phyloP scores from a whole-genome alignment of 2,329 filamentous ascomycete genomes.

The Aspergillus niger region DNA sequence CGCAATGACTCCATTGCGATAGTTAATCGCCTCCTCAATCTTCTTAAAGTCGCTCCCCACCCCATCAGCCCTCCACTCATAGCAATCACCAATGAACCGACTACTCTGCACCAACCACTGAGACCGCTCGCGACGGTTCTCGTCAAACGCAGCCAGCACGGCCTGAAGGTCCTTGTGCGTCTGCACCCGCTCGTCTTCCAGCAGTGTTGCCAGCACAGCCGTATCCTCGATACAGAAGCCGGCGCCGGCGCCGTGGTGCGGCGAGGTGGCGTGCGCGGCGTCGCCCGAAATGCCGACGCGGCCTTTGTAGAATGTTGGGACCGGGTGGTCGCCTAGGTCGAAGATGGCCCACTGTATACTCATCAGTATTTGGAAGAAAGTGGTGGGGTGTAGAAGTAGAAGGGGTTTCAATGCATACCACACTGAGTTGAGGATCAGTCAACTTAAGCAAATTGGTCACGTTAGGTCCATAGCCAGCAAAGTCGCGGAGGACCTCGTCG shows the following conservation, averaged over 20 bases:
- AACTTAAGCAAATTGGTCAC: slow-evolving; percentile 29
- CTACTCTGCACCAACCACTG: slow-evolving; percentile 41
- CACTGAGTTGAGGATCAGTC: slow-evolving; percentile 31
- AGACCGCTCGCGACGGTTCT: slow-evolving; percentile 27
- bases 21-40: slow-evolving; percentile 23
- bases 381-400: not conserved
- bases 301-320: slow-evolving; percentile 39
- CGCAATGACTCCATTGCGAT: slow-evolving; percentile 21
- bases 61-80: slow-evolving; percentile 34
- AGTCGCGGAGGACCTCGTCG: slow-evolving; percentile 26
- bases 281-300: slow-evolving; percentile 42
- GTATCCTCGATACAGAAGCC: slow-evolving; percentile 39
- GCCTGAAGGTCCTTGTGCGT: slow-evolving; percentile 27
- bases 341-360: slow-evolving; percentile 44
- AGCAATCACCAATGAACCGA: slow-evolving; percentile 34
- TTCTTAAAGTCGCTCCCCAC: slow-evolving; percentile 20
- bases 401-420: slow-evolving; percentile 14
- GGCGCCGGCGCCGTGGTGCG: slow-evolving; percentile 45
- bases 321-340: slow-evolving; percentile 41
- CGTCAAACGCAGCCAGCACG: slow-evolving; percentile 32
- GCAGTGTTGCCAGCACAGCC: slow-evolving; percentile 30
- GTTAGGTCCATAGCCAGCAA: slow-evolving; percentile 26
- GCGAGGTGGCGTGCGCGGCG: slow-evolving; percentile 46
- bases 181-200: slow-evolving; percentile 27
- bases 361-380: not conserved